Percentiles rank a stretch among this genome's conserved stretches.
These are phyloP conservation scores for Pichia sp. DNA, from an alignment of 1,139 yeast species.

Conservation along the genomic window DNA sequence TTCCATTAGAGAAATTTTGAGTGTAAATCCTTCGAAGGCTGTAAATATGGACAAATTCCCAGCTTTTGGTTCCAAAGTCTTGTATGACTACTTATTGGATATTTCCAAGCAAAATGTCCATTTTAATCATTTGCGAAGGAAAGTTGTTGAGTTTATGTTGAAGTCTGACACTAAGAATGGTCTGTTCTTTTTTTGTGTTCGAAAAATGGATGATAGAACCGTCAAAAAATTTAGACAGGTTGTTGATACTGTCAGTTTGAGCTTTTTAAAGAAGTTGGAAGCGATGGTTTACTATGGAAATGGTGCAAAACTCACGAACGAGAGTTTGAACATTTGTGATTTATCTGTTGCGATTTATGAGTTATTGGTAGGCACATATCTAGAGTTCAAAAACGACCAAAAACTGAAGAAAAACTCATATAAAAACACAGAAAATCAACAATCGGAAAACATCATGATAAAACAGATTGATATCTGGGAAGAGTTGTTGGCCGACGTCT, in stretches of 20 bases:
- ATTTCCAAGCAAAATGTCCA: constrained; percentile 32
- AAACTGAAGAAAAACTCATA: constrained; percentile 19
- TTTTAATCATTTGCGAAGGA: constrained; percentile 38
- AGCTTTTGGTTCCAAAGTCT: constrained; percentile 12
- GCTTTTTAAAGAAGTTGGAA: constrained; percentile 3
- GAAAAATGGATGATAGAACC: constrained; percentile 22
- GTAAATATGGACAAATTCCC: constrained; percentile 12
- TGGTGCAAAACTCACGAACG: neutral
- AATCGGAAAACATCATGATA: constrained; percentile 20
- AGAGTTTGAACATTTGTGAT: too few species aligned
- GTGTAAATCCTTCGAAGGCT: constrained; percentile 3
- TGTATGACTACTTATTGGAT: constrained; percentile 26
- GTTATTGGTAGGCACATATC: constrained; percentile 42
- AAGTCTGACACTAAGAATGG: constrained; percentile 16
- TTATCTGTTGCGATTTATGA: constrained; percentile 37
- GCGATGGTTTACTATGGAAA: constrained; percentile 1
- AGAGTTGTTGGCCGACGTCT: constrained; percentile 21
- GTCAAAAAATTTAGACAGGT: constrained; percentile 25
- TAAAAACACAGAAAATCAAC: constrained; percentile 25
- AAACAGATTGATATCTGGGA: constrained; percentile 26
- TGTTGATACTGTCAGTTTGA: constrained; percentile 27
- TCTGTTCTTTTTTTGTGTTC: constrained; percentile 25
- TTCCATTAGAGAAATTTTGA: constrained; percentile 31
- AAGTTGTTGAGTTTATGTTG: constrained; percentile 35
- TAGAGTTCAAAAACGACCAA: constrained; percentile 27